phyloP scores from a whole-genome alignment of 768 basidiomycete genomes.

The Pisolithus sp. region DNA sequence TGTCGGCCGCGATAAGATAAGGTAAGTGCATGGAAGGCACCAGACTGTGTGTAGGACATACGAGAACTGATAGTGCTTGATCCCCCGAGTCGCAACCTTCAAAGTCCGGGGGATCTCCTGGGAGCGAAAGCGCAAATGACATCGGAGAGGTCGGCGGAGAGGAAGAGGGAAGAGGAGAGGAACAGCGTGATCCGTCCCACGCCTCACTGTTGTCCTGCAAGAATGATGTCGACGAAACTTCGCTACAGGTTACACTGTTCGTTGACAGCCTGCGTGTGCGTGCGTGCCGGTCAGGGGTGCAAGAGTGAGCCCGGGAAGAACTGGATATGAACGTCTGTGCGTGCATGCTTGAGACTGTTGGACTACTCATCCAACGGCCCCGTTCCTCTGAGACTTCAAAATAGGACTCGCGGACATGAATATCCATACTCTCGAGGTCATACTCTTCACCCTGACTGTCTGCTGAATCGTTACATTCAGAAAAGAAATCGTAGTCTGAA shows the following conservation, averaged over 20 bases:
- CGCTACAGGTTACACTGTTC: neutral
- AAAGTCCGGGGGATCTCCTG: constrained; percentile 10
- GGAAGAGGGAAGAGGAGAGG: constrained; percentile 31
- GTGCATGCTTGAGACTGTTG: constrained; percentile 26
- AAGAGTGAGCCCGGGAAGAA: constrained; percentile 7
- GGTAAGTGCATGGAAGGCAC: neutral
- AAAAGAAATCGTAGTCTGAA: constrained; percentile 2
- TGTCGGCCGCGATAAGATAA: constrained; percentile 1
- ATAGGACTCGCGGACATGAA: constrained; percentile 40
- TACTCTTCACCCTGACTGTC: constrained; percentile 14
- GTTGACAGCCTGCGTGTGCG: constrained; percentile 1
- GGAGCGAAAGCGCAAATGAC: constrained; percentile 30
- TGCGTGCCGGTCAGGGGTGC: neutral
- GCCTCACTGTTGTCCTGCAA: constrained; percentile 12
- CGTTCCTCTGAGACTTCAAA: constrained; percentile 54
- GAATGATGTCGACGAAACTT: neutral
- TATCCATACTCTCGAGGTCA: constrained; percentile 28
- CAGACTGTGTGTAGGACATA: constrained; percentile 18
- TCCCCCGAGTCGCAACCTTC: constrained; percentile 8
- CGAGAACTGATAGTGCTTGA: constrained; percentile 20
- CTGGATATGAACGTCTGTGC: constrained; percentile 12
- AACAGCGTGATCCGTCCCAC: constrained; percentile 12
- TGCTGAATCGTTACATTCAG: constrained; percentile 12
- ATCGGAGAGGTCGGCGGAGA: constrained; percentile 42
- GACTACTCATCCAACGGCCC: constrained; percentile 52